Evolutionary conservation across 2,329 filamentous ascomycete genomes (phyloP), one percentile per base, ranked within the genome.

Genomic region (Rosellinia necatrix): DNA sequence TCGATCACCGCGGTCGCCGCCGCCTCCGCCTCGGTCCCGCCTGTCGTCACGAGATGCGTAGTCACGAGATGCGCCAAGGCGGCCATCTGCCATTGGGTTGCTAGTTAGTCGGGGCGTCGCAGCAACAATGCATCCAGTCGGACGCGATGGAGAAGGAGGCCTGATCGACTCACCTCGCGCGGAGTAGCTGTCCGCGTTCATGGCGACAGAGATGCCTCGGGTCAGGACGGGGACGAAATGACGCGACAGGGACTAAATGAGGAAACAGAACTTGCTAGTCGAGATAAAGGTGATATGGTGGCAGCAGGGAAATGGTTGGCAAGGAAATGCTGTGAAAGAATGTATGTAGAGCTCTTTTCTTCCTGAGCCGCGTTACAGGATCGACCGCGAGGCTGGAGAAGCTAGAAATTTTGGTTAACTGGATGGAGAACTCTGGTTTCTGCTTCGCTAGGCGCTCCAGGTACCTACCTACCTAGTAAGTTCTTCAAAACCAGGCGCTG

Each of bases 101-200:
- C 56, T 42, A 60, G 35, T 60, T 52, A 48, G 64, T 65, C 74
- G 61, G 19, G 53, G 10, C 2, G 21, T 27, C 32, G 19, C 15
- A 24, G 13, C 13, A 21, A 43, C 40, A 53, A 44, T 32, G 49
- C 44, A 57, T 44, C 49, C 44, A 58, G 49, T 27, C 25, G 9
- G 35, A 47, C 30, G 50, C 30, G 25, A 56, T 42, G 52, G 54
- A 56, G 53, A 56, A 70, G 78, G 53, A 56, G 70, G 78, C 73
- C 79, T 21, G 41, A 17, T 50, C 12, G 43, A 56, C 48, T 50
- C 25, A 90, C 90, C 89, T 84, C 90, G 84, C 67, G 88, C 86
- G 70, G 86, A 85, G 75, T 92, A 93, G 73, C 81, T 88, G 74
- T 93, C 90, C 71, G 89, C 90, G 88, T 93, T 93, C 90, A 94